A percentile compares a stretch with the other conserved stretches of the same genome.
phyloP scores from a whole-genome alignment of 805 yeast genomes.

The Scheffersomyces amazonensis region DNA sequence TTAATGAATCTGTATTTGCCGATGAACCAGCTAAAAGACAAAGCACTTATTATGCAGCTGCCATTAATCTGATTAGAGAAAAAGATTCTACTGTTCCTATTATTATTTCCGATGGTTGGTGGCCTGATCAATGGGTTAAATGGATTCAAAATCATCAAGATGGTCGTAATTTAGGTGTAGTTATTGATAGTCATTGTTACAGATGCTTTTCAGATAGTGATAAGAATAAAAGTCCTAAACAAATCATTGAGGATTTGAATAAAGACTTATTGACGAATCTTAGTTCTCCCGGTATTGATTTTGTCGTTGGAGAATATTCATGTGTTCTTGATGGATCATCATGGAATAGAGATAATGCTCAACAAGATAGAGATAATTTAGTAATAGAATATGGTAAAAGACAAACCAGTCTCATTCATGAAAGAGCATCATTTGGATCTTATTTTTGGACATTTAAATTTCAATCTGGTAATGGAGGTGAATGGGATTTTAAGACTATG shows the following conservation, averaged over 20 bases:
- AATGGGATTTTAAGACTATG: constrained; percentile 91
- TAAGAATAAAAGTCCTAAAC: constrained; percentile 58
- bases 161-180: constrained; percentile 51
- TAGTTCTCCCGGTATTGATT: constrained; percentile 52
- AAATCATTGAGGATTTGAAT: constrained; percentile 58
- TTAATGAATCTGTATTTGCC: constrained; percentile 76
- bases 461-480: constrained; percentile 89
- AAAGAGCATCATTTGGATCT: constrained; percentile 64
- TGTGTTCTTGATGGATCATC: constrained; percentile 78
- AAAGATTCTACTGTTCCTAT: constrained; percentile 62
- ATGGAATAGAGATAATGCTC: constrained; percentile 57
- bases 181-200: constrained; percentile 83
- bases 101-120: constrained; percentile 92
- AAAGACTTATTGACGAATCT: constrained; percentile 48
- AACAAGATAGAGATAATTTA: constrained; percentile 45
- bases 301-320: constrained; percentile 86
- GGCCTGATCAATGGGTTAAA: constrained; percentile 73
- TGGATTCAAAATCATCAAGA: constrained; percentile 52
- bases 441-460: constrained; percentile 93
- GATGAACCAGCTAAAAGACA: constrained; percentile 44
- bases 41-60: constrained; percentile 60
- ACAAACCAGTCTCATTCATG: constrained; percentile 46
- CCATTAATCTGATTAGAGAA: constrained; percentile 56
- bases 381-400: constrained; percentile 60
- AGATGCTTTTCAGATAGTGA: constrained; percentile 82